Percentiles rank a stretch among this genome's conserved stretches.
These are phyloP conservation scores for Xylaria curta DNA, from an alignment of 495 filamentous ascomycete species.

Conservation along the genomic window DNA sequence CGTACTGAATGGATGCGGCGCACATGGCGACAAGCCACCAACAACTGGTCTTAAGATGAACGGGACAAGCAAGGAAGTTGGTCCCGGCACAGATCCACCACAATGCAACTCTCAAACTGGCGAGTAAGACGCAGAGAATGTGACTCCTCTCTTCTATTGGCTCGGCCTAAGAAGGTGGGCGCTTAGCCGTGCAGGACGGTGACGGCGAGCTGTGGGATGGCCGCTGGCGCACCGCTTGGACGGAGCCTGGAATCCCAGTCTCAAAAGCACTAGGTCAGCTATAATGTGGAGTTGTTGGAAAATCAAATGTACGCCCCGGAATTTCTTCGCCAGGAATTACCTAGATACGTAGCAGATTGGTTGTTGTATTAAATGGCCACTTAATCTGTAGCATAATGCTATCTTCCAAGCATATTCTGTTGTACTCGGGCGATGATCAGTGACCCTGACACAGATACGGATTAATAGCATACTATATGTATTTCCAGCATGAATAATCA, in stretches of 20 bases:
- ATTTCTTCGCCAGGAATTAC: background rate
- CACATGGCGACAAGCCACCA: background rate
- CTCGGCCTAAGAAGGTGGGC: background rate
- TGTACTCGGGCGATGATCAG: background rate
- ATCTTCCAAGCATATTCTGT: background rate
- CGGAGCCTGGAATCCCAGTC: conserved; percentile 14
- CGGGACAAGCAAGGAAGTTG: conserved; percentile 8
- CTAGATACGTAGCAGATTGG: background rate
- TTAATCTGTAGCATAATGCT: background rate
- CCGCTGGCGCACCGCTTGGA: conserved; percentile 6
- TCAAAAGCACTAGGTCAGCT: background rate
- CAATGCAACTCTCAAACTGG: conserved; percentile 10
- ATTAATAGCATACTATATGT: too few species aligned
- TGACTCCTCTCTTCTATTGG: conserved; percentile 22
- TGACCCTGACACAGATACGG: background rate
- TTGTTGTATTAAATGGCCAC: too few species aligned
- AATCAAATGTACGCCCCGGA: background rate
- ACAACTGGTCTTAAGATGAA: conserved; percentile 11
- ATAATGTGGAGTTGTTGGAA: background rate
- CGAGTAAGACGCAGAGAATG: conserved; percentile 18
- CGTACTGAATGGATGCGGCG: conserved; percentile 2
- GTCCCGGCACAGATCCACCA: conserved; percentile 15
- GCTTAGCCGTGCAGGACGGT: conserved; percentile 20
- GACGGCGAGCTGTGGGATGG: conserved; percentile 18
- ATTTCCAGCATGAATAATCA: too few species aligned